These are phyloP conservation scores for Prunus yedoensis DNA, from an alignment of 331 rosid species.

Conservation along the genomic window DNA sequence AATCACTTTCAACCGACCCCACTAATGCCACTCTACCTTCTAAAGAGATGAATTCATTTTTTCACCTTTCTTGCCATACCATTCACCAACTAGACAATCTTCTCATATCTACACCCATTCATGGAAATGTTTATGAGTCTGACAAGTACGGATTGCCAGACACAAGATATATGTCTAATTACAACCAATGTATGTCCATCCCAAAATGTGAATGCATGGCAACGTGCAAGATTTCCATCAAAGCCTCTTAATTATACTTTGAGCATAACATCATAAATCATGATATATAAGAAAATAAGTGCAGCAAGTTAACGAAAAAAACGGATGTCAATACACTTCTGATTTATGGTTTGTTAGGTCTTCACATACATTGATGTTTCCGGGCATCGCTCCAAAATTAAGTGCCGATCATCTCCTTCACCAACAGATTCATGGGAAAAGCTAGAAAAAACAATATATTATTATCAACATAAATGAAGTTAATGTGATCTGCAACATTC, in stretches of 20 bases:
- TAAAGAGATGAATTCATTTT: neutral
- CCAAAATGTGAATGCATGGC: neutral
- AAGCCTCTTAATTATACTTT: neutral
- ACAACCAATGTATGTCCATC: neutral
- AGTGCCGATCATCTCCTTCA: conserved; percentile 91
- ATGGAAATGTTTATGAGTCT: neutral
- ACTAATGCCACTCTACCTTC: neutral
- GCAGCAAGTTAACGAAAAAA: neutral
- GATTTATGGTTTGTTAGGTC: neutral
- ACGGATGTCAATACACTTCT: neutral
- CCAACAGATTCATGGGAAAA: conserved; percentile 92
- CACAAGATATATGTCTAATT: neutral
- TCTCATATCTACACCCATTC: neutral
- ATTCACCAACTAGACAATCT: neutral
- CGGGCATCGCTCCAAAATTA: conserved; percentile 79
- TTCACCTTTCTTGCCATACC: neutral
- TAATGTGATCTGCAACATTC: neutral
- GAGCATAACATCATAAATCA: neutral
- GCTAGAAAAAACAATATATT: conserved; percentile 45
- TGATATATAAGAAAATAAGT: neutral
- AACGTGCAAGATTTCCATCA: neutral
- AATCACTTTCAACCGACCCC: neutral
- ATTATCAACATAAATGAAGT: conserved; percentile 1
- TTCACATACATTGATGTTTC: conserved; percentile 82
- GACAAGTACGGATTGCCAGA: neutral